Base-by-base conservation (phyloP, 2,329 filamentous ascomycete species). In the Pseudocercospora macadamiae region DNA sequence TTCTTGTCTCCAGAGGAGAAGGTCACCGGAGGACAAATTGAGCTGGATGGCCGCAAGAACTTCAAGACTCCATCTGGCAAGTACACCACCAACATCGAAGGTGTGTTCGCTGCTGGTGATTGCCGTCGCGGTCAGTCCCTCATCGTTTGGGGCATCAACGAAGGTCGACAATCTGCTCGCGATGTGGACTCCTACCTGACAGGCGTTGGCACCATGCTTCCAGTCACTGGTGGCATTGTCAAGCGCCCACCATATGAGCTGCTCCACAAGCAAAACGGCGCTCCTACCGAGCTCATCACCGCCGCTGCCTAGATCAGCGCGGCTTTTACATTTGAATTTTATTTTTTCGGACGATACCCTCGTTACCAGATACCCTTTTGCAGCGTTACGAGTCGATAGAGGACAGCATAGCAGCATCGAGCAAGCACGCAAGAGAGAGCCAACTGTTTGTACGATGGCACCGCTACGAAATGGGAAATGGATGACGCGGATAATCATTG, bases 141-240 rank as follows among this genome's bases (percentile, higher is more conserved):
- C 59, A 97, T 97, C 77, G 93, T 97, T 66, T 97, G 93, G 91
- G 93, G 93, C 74, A 97, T 97, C 82, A 97, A 97, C 74, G 93
- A 97, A 79, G 93, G 93, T 70, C 90, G 93, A 69, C 90, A 95
- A 80, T 89, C 89, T 69, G 93, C 93, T 70, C 89, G 93, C 63
- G 93, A 97, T 76, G 89, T 97, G 57, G 93, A 97, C 75, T 77
- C 91, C 53, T 96, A 86, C 82, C 88, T 97, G 44, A 90, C 90
- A 76, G 85, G 89, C 63, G 84, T 79, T 54, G 81, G 86, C 72
- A 93, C 90, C 59, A 85, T 84, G 71, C 84, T 97, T 48, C 93
- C 93, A 8, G 89, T 96, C 55, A 96, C 93, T 30, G 93, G 93
- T 73, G 93, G 93, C 74, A 96, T 97, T 68, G 83, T 96, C 66